These are phyloP conservation scores for Crithidia thermophila DNA, from an alignment of 208 protist species.

Conservation along the genomic window DNA sequence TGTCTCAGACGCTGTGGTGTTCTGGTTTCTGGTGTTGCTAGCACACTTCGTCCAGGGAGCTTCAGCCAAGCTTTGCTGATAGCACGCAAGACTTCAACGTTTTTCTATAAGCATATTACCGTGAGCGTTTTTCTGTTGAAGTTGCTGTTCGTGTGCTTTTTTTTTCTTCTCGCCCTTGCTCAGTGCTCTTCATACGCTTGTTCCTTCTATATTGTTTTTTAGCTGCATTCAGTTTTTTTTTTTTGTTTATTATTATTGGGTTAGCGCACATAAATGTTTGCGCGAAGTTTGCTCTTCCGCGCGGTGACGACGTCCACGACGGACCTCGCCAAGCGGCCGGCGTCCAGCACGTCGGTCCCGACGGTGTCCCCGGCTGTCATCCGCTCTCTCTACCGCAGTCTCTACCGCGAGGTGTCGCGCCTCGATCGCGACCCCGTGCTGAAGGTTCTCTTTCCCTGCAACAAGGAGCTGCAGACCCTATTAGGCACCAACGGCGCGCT, in stretches of 20 bases:
- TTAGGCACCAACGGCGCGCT: constrained; percentile 46
- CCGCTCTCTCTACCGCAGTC: constrained; percentile 71
- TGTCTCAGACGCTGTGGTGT: no score
- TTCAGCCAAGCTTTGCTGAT: no score
- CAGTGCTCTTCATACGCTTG: constrained; percentile 11
- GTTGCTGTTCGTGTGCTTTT: no score
- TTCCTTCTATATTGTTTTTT: constrained; percentile 32
- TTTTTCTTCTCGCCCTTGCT: constrained; percentile 14
- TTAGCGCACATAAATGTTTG: constrained; percentile 6
- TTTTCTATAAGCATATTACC: no score
- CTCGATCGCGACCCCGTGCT: constrained; percentile 66
- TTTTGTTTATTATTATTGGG: constrained; percentile 9
- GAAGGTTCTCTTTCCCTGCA: constrained; percentile 76
- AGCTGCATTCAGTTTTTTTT: background rate
- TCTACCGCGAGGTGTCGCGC: constrained; percentile 60
- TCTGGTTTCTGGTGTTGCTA: no score
- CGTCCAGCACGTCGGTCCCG: constrained; percentile 33
- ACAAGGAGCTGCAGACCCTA: constrained; percentile 64
- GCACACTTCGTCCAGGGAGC: no score
- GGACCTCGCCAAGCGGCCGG: constrained; percentile 28
- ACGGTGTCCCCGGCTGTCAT: constrained; percentile 62
- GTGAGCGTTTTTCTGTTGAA: no score
- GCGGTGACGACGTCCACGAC: constrained; percentile 16
- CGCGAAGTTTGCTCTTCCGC: constrained; percentile 18
- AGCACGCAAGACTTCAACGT: no score